phyloP scores from a whole-genome alignment of 192 early-diverging fungal genomes.

The Lunasporangiospora selenospora region DNA sequence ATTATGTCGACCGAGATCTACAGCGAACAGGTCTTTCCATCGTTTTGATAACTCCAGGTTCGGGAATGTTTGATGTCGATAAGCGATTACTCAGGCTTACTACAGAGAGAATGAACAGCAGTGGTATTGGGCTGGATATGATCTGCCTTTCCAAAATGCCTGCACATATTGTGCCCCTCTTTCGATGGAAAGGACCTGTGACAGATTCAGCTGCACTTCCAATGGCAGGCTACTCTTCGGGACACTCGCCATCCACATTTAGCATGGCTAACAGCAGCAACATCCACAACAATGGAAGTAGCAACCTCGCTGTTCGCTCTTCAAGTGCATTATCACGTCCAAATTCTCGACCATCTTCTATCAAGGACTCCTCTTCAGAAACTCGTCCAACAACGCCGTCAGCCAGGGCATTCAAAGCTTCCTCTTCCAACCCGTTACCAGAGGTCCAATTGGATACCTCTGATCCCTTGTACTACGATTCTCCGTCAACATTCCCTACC shows the following conservation, averaged over 20 bases:
- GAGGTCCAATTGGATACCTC: constrained; percentile 45
- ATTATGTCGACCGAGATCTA: constrained; percentile 95
- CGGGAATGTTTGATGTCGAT: constrained; percentile 89
- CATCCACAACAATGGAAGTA: constrained; percentile 5
- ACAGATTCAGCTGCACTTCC: constrained; percentile 23
- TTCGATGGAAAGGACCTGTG: constrained; percentile 58
- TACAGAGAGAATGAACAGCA: constrained; percentile 92
- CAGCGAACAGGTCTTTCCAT: constrained; percentile 89
- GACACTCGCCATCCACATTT: constrained; percentile 27
- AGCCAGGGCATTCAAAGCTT: constrained; percentile 12
- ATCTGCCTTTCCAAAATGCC: constrained; percentile 90
- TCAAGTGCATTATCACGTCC: constrained; percentile 14
- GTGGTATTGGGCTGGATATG: constrained; percentile 90
- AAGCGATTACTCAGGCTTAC: constrained; percentile 89
- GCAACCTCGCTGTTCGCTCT: constrained; percentile 22
- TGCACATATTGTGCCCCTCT: constrained; percentile 88
- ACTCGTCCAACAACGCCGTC: constrained; percentile 13
- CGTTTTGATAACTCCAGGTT: constrained; percentile 87
- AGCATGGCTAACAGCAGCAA: constrained; percentile 14
- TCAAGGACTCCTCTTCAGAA: constrained; percentile 28
- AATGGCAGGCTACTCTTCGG: constrained; percentile 11
- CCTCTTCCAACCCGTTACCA: constrained; percentile 14
- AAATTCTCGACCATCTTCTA: constrained; percentile 20
- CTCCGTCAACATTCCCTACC: constrained; percentile 22
- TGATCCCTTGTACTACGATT: constrained; percentile 63